Evolutionary conservation across 78 protist genomes (phyloP).

Genomic region (Dictyostelium intermedium): DNA sequence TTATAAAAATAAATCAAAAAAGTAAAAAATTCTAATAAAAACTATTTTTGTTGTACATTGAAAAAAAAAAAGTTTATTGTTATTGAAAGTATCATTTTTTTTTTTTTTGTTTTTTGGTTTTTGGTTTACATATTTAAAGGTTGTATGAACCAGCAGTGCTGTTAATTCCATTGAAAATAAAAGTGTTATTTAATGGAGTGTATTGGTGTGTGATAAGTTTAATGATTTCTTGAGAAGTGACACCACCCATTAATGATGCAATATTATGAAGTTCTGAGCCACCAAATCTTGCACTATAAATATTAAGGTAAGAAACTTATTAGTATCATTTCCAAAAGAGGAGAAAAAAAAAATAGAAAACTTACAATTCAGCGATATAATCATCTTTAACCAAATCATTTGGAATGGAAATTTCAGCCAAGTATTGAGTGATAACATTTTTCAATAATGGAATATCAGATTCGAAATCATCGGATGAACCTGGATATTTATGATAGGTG

Average conservation of each 20-base stretch:
- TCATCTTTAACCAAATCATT: conserved; percentile 69
- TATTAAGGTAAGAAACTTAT: neutral
- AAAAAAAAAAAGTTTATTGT: neutral
- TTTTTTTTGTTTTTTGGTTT: neutral
- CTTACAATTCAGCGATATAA: conserved; percentile 71
- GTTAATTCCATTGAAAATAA: conserved; percentile 87
- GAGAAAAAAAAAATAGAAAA: neutral
- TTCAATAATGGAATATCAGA: conserved; percentile 58
- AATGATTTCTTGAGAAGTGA: conserved; percentile 89
- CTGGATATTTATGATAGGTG: conserved; percentile 62
- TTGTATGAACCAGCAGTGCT: conserved; percentile 44
- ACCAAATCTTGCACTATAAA: conserved; percentile 77
- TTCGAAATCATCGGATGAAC: conserved; percentile 64
- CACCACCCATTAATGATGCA: conserved; percentile 91
- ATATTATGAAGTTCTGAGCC: conserved; percentile 88
- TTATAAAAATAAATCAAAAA: neutral
- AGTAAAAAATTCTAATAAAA: neutral
- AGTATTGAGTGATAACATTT: neutral
- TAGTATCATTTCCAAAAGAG: neutral
- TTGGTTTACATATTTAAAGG: neutral
- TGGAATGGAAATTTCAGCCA: conserved; percentile 9
- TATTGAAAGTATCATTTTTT: neutral
- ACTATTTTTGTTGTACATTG: neutral
- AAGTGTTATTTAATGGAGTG: conserved; percentile 89
- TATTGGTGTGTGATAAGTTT: conserved; percentile 88